A percentile compares a stretch with the other conserved stretches of the same genome.
These are phyloP conservation scores for Ustilago lituana DNA, from an alignment of 1,284 basidiomycete species.

Conservation along the genomic window DNA sequence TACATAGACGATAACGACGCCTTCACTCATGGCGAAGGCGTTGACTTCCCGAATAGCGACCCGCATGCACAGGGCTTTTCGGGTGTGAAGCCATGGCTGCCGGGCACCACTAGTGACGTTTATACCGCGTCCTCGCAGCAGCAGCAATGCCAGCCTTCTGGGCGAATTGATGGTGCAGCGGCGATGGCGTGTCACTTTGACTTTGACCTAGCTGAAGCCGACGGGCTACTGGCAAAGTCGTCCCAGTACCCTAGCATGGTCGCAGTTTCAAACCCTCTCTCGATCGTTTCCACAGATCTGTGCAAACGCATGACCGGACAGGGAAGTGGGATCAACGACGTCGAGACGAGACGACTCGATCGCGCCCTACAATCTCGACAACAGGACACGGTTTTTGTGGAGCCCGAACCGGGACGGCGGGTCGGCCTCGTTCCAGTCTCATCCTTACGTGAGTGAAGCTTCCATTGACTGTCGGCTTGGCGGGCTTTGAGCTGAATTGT, in stretches of 20 bases:
- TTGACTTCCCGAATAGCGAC: too few relatives aligned
- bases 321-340: not conserved
- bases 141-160: too few relatives aligned
- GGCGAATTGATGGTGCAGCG: too few relatives aligned
- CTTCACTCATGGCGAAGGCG: too few relatives aligned
- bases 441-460: slow-evolving; percentile 18
- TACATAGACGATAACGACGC: too few relatives aligned
- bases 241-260: not conserved
- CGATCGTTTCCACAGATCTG: not conserved
- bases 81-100: not conserved
- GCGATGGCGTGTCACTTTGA: slow-evolving; percentile 16
- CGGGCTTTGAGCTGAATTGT: not conserved
- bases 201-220: slow-evolving; percentile 23
- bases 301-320: not conserved
- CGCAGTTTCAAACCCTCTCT: not conserved
- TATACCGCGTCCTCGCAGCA: too few relatives aligned
- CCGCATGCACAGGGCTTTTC: too few relatives aligned
- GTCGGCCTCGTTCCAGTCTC: slow-evolving; percentile 17
- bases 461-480: not conserved
- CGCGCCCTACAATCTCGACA: not conserved
- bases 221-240: slow-evolving; percentile 13
- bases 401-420: slow-evolving; percentile 22
- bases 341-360: not conserved
- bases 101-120: too few relatives aligned
- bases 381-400: slow-evolving; percentile 2